phyloP scores from a whole-genome alignment of 2,329 filamentous ascomycete species.

The Penicillium digitatum region DNA sequence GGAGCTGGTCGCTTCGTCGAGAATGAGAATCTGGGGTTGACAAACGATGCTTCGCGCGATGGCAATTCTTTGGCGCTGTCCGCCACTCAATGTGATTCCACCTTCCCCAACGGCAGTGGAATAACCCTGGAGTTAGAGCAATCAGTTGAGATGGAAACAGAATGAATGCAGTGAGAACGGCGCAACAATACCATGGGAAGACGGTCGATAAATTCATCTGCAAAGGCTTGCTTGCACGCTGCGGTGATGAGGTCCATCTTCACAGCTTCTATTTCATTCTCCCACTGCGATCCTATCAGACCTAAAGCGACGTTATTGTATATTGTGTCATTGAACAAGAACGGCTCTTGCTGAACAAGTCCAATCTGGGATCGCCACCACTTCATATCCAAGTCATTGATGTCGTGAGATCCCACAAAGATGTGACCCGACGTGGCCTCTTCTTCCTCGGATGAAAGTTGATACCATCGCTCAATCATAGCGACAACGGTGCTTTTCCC shows the following conservation, averaged over 20 bases:
- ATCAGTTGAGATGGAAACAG: neutral
- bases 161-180: neutral
- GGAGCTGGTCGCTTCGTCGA: conserved; percentile 74
- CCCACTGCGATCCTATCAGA: conserved; percentile 41
- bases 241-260: conserved; percentile 54
- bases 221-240: conserved; percentile 65
- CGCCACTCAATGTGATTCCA: conserved; percentile 75
- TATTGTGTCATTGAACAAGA: conserved; percentile 64
- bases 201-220: conserved; percentile 64
- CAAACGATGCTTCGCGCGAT: conserved; percentile 69
- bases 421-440: conserved; percentile 45
- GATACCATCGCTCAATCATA: conserved; percentile 44
- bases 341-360: conserved; percentile 65
- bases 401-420: conserved; percentile 50
- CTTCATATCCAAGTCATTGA: conserved; percentile 58
- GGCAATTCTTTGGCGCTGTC: conserved; percentile 77
- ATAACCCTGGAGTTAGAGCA: conserved; percentile 53
- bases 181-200: conserved; percentile 45
- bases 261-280: conserved; percentile 28
- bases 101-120: conserved; percentile 71
- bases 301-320: conserved; percentile 61
- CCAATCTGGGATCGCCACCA: conserved; percentile 59
- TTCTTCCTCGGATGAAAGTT: conserved; percentile 15
- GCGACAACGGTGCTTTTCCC: conserved; percentile 47
- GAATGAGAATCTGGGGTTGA: conserved; percentile 61